Base-by-base conservation (phyloP, 169 alveolate species). In the Miamiensis avidus region DNA sequence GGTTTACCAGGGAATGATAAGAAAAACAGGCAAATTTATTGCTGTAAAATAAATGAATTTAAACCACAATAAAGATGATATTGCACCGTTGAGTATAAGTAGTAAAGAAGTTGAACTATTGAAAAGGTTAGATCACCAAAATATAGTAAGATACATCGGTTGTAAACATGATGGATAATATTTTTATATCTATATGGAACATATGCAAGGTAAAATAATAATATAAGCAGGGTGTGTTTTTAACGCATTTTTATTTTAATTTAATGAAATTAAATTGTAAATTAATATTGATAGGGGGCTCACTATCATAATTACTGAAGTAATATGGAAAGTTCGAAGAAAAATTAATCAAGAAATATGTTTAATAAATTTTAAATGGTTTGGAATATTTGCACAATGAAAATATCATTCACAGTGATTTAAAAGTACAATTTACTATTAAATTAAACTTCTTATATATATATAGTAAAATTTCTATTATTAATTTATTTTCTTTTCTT, bases 401-500 rank as follows among this genome's bases (percentile, higher is more conserved):
- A 75, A 90, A 91, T 28, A 87, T 93, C 25, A 88, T 93, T 20
- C 97, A 95, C 87, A 84, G 97, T 87, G 97, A 95, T 87, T 90
- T 95, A 29, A 95, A 95, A 88, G 94, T 91, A 34, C 86, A 76
- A 0, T 73, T 78, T 88, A 82, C 76, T 74, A 28, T 87, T n/a
- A 81, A 76, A 26, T 75, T 87, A 74, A 85, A 15, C 1, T 73
- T 73, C 1, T 15, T 25, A 73, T n/a, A n/a, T 15, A 15, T 15
- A 73, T 65, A 65, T 25, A 65, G 26, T 65, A 65, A 65, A 25
- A 25, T 65, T 25, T 65, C 26, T 26, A 65, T 25, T 65, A 25
- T 65, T 25, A 65, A 65, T 25, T 65, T 65, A 65, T 65, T 26
- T 65, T 65, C 26, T 73, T 73, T n/a, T 73, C 6, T 15, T 15